Evolutionary conservation across 1,139 yeast species (phyloP).

Genomic region (Starmera stellimalicola): DNA sequence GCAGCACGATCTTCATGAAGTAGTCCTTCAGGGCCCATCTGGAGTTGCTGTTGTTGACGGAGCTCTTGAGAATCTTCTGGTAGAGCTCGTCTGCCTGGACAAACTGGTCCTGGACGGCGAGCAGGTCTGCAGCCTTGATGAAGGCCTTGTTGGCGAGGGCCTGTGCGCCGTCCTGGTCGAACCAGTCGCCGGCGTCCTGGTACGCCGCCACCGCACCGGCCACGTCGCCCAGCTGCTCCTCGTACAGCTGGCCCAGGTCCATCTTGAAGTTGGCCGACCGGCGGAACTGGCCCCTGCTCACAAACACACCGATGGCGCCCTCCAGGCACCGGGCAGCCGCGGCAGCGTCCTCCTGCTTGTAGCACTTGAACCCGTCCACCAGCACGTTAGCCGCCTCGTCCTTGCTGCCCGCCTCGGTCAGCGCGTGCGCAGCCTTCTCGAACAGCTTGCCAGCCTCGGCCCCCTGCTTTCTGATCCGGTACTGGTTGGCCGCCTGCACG

Average conservation of each 20-base stretch:
- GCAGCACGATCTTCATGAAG: constrained; percentile 72
- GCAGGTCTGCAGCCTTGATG: constrained; percentile 82
- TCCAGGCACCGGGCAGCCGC: constrained; percentile 75
- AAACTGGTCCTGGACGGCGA: constrained; percentile 69
- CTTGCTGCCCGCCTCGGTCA: constrained; percentile 62
- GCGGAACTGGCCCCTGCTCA: constrained; percentile 88
- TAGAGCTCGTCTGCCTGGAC: constrained; percentile 66
- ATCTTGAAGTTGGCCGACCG: constrained; percentile 91
- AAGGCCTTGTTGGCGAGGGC: constrained; percentile 84
- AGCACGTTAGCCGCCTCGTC: constrained; percentile 90
- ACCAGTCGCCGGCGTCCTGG: constrained; percentile 96
- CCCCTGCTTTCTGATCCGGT: constrained; percentile 62
- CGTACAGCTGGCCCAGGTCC: constrained; percentile 84
- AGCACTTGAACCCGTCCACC: constrained; percentile 88
- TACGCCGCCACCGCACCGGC: constrained; percentile 67
- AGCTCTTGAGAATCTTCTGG: constrained; percentile 68
- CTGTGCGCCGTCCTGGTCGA: constrained; percentile 85
- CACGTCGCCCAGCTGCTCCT: constrained; percentile 56
- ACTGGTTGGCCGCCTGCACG: constrained; percentile 84
- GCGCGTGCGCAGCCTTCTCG: constrained; percentile 77
- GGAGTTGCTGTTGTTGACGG: constrained; percentile 65
- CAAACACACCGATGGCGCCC: constrained; percentile 74
- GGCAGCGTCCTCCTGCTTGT: constrained; percentile 58
- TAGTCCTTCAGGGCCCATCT: constrained; percentile 93
- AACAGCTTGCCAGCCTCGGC: constrained; percentile 74